Conservation (phyloP, 768 basidiomycete species). For the Mycena filopes region DNA sequence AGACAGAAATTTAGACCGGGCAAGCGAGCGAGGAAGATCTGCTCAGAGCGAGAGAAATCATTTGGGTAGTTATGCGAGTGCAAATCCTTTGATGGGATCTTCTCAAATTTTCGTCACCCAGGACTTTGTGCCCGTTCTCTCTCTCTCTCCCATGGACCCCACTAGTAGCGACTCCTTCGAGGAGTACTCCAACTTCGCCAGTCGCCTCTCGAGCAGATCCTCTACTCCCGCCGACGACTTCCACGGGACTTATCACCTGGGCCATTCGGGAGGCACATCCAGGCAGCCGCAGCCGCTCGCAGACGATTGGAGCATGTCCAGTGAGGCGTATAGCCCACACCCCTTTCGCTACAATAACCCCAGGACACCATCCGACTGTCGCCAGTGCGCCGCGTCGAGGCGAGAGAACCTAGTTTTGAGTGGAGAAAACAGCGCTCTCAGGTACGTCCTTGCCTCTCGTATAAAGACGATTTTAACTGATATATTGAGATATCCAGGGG, state of each 20-base stretch:
- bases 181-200: background rate
- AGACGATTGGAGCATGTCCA: no score
- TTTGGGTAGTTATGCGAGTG: background rate
- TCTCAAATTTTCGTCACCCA: background rate
- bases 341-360: background rate
- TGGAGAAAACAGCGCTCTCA: background rate
- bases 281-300: no score
- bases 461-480: background rate
- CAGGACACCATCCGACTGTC: background rate
- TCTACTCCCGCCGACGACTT: background rate
- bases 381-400: background rate
- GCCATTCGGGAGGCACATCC: no score
- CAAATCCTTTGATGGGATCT: background rate
- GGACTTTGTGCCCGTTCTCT: background rate
- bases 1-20: background rate
- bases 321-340: background rate
- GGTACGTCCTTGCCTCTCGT: no score
- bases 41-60: no score
- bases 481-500: background rate
- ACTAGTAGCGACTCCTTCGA: background rate
- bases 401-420: background rate
- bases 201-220: background rate
- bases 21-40: no score
- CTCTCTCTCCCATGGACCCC: background rate
- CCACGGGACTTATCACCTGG: no score